phyloP scores from a whole-genome alignment of 805 yeast species.

The Candida succiphila region DNA sequence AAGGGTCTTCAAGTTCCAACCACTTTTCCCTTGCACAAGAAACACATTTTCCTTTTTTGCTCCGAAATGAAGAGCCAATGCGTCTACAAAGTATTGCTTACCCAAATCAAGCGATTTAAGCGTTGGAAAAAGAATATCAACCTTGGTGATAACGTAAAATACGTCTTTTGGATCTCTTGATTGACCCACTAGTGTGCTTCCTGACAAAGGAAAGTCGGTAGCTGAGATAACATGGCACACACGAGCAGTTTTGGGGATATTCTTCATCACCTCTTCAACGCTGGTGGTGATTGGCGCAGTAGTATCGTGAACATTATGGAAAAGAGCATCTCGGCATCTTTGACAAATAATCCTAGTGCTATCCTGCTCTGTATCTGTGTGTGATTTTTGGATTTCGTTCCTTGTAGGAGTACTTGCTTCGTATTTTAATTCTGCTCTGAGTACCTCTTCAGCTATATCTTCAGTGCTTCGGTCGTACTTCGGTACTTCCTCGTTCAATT shows the following conservation, averaged over 20 bases:
- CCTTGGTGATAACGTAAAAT: constrained; percentile 31
- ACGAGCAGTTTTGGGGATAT: constrained; percentile 34
- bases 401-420: background rate
- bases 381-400: constrained; percentile 1
- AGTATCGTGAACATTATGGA: constrained; percentile 28
- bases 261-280: constrained; percentile 19
- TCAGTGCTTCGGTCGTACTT: background rate
- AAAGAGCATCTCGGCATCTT: constrained; percentile 44
- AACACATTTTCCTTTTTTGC: constrained; percentile 27
- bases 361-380: constrained; percentile 2
- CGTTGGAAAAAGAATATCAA: constrained; percentile 23
- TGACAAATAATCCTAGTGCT: constrained; percentile 30
- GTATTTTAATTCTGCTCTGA: background rate
- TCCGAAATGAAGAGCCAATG: constrained; percentile 18
- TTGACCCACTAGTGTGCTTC: constrained; percentile 27
- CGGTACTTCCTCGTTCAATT: background rate
- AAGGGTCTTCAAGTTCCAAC: constrained; percentile 41
- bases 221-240: constrained; percentile 57
- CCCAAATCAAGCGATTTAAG: constrained; percentile 11
- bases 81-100: constrained; percentile 22
- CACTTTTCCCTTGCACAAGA: constrained; percentile 37
- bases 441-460: background rate
- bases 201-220: constrained; percentile 61
- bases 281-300: constrained; percentile 24
- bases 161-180: constrained; percentile 25